These are phyloP conservation scores for Logfia minima DNA, from an alignment of 129 eudicot species.

Conservation along the genomic window DNA sequence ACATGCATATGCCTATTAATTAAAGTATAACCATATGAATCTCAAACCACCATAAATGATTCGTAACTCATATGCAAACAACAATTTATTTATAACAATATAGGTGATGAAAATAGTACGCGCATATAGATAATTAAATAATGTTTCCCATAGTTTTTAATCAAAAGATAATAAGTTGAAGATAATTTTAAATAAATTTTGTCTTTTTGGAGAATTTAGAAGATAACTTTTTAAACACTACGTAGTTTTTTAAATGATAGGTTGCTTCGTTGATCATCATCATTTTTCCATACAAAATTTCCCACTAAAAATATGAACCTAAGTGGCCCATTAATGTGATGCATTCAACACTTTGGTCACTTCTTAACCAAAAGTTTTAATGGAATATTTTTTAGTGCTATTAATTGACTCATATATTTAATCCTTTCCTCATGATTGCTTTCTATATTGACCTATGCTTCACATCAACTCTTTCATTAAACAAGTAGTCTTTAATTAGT, in stretches of 20 bases:
- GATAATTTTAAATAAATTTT: not conserved
- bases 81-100: not conserved
- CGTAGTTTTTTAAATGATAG: not conserved
- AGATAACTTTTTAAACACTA: not conserved
- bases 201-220: not conserved
- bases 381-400: conserved; percentile 28
- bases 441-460: not conserved
- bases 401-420: conserved; percentile 6
- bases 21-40: not conserved
- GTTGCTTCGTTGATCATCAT: not conserved
- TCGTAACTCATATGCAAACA: not conserved
- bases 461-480: not conserved
- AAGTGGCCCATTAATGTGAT: conserved; percentile 39
- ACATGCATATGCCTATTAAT: conserved; percentile 19
- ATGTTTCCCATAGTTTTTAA: not conserved
- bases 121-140: not conserved
- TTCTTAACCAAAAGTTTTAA: conserved; percentile 16
- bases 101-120: not conserved
- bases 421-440: conserved; percentile 11
- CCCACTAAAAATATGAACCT: not conserved
- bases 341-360: conserved; percentile 24
- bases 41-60: not conserved
- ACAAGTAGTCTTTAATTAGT: not conserved
- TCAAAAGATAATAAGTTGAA: not conserved
- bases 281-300: no score